A percentile compares a stretch with the other conserved stretches of the same genome.
Evolutionary conservation across 345 rosid species (phyloP).

Genomic region (Schrenkiella parvula): DNA sequence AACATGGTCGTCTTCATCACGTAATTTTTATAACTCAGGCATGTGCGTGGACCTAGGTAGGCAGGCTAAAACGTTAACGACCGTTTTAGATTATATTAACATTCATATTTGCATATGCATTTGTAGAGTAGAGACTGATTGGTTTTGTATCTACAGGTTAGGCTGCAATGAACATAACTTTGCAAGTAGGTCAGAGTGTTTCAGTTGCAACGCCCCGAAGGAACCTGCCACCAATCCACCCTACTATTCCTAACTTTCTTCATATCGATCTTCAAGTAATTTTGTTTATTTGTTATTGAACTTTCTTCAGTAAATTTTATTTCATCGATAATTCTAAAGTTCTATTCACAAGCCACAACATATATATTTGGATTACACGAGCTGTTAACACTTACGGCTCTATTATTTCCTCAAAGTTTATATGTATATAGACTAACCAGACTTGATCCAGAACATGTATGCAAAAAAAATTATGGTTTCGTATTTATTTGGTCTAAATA

Average conservation of each 20-base stretch:
- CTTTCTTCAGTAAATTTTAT: background rate
- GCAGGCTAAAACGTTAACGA: background rate
- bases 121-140: background rate
- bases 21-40: slow-evolving; percentile 5
- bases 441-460: background rate
- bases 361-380: background rate
- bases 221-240: slow-evolving; percentile 42
- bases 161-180: slow-evolving; percentile 94
- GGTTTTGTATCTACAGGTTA: slow-evolving; percentile 36
- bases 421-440: background rate
- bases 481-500: background rate
- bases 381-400: background rate
- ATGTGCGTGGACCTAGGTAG: background rate
- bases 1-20: background rate
- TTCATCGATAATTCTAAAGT: background rate
- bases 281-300: background rate
- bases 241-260: slow-evolving; percentile 24
- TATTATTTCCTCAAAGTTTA: background rate
- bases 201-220: slow-evolving; percentile 87
- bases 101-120: background rate
- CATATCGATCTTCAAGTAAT: background rate
- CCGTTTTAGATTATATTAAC: background rate
- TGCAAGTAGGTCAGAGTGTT: slow-evolving; percentile 88
- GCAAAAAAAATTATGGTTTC: background rate
- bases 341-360: background rate